phyloP scores from a whole-genome alignment of 495 filamentous ascomycete genomes.

The Penicillium coprophilum region DNA sequence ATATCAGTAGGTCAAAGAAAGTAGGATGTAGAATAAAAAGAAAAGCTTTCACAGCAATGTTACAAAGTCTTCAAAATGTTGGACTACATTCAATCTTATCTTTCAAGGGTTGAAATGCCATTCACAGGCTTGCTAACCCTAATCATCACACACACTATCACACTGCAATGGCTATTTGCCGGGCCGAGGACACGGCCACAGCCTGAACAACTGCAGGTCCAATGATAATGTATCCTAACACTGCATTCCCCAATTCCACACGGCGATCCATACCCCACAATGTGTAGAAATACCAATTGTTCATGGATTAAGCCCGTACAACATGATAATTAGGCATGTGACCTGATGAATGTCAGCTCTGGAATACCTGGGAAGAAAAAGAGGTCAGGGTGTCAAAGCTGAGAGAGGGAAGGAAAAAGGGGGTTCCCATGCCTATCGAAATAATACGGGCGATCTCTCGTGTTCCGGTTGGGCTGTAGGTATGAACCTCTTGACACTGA shows the following conservation, averaged over 20 bases:
- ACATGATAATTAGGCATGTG: neutral
- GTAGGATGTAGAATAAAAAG: neutral
- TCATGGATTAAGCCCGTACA: neutral
- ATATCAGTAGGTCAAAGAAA: neutral
- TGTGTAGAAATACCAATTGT: conserved; percentile 20
- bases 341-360: neutral
- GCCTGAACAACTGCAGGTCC: conserved; percentile 16
- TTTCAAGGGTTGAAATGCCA: neutral
- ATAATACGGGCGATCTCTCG: conserved; percentile 19
- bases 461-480: conserved; percentile 8
- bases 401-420: conserved; percentile 1
- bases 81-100: neutral
- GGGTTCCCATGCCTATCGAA: conserved; percentile 16
- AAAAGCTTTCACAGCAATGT: conserved; percentile 5
- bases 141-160: conserved; percentile 6
- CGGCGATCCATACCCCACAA: conserved; percentile 33
- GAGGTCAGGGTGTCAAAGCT: neutral
- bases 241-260: conserved; percentile 19
- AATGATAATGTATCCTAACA: conserved; percentile 17
- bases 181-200: conserved; percentile 15
- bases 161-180: conserved; percentile 8
- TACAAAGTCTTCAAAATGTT: neutral
- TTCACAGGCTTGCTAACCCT: neutral
- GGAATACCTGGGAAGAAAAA: neutral
- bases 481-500: neutral